Evolutionary conservation across 2,329 filamentous ascomycete genomes (phyloP).

Genomic region (Ophioceras dolichostomum): DNA sequence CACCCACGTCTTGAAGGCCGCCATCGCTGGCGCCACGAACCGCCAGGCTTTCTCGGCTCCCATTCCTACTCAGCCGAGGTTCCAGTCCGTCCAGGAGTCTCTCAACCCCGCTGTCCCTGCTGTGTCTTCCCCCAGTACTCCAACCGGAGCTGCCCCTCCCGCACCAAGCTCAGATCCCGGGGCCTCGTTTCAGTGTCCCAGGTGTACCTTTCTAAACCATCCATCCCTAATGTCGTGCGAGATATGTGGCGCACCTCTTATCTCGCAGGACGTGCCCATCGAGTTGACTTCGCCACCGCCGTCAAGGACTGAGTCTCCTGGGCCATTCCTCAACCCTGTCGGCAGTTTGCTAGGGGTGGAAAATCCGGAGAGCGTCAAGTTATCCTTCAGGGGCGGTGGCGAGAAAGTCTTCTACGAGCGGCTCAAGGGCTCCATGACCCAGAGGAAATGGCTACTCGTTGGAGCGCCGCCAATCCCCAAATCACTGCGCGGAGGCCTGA

Average conservation of each 20-base stretch:
- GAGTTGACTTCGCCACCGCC: slow-evolving; percentile 26
- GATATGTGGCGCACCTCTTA: slow-evolving; percentile 72
- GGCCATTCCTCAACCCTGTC: slow-evolving; percentile 44
- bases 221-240: slow-evolving; percentile 78
- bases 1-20: slow-evolving; percentile 72
- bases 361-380: slow-evolving; percentile 65
- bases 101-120: not conserved
- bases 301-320: slow-evolving; percentile 61
- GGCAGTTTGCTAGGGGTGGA: slow-evolving; percentile 29
- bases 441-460: slow-evolving; percentile 90
- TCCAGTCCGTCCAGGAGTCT: slow-evolving; percentile 1
- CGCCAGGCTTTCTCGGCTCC: slow-evolving; percentile 22
- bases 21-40: slow-evolving; percentile 62
- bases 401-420: slow-evolving; percentile 85
- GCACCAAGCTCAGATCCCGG: slow-evolving; percentile 16
- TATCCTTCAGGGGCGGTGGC: slow-evolving; percentile 83
- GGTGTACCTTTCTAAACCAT: slow-evolving; percentile 92
- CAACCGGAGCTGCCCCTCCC: slow-evolving; percentile 3
- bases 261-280: slow-evolving; percentile 35
- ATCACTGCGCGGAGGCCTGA: slow-evolving; percentile 24
- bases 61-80: slow-evolving; percentile 19
- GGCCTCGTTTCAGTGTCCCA: slow-evolving; percentile 54
- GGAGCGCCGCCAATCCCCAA: slow-evolving; percentile 79
- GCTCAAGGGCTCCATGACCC: slow-evolving; percentile 75
- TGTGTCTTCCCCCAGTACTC: not conserved